Evolutionary conservation across 257 asterid species (phyloP).

Genomic region (Lavandula angustifolia): DNA sequence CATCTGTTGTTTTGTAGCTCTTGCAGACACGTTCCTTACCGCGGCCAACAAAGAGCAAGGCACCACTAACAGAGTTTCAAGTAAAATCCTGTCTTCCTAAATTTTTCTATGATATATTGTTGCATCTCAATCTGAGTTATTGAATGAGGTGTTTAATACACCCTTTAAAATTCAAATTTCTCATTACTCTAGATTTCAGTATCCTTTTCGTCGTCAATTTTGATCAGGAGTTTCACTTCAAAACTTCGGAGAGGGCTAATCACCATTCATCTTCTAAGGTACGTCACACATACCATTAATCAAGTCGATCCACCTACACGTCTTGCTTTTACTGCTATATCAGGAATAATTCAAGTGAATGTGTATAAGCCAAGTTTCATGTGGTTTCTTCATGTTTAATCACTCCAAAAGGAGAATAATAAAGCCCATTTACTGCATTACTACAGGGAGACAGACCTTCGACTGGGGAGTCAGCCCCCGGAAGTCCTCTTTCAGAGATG

Average conservation of each 20-base stretch:
- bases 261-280: constrained; percentile 58
- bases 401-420: neutral
- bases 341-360: too few species aligned
- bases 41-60: constrained; percentile 48
- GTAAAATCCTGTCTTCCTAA: constrained; percentile 40
- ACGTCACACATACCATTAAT: constrained; percentile 9
- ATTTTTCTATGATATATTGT: too few species aligned
- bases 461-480: constrained; percentile 32
- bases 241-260: constrained; percentile 59
- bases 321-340: too few species aligned
- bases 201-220: constrained; percentile 3
- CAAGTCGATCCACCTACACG: too few species aligned
- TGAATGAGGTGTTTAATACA: neutral
- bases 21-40: constrained; percentile 41
- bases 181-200: too few species aligned
- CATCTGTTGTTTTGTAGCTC: constrained; percentile 33
- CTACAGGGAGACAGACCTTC: constrained; percentile 48
- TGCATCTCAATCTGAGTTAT: neutral
- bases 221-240: constrained; percentile 53
- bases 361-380: too few species aligned
- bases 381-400: too few species aligned
- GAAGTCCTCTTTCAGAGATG: constrained; percentile 52
- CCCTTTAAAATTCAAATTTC: too few species aligned
- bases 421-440: too few species aligned
- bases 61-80: constrained; percentile 46